Evolutionary conservation across 2,329 filamentous ascomycete genomes (phyloP).

Genomic region (Diaporthe vaccinii): DNA sequence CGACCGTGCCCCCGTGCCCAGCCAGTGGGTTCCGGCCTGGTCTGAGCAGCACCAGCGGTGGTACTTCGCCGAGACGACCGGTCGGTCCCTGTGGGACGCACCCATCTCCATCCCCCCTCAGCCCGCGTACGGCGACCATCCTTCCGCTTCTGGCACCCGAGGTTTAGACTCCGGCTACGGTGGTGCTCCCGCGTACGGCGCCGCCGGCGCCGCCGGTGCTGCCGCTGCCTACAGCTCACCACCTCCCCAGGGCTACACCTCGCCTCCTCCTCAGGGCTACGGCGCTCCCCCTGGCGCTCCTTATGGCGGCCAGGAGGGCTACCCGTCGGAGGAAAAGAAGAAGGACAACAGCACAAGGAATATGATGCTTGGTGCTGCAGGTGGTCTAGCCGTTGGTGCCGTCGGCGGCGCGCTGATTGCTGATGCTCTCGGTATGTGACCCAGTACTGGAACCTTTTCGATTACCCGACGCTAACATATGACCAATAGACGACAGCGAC

Average conservation of each 20-base stretch:
- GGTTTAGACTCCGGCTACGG: conserved; percentile 38
- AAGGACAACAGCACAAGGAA: conserved; percentile 64
- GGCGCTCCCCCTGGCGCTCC: conserved; percentile 28
- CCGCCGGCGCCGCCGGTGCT: conserved; percentile 10
- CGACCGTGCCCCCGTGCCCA: conserved; percentile 60
- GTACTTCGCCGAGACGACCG: conserved; percentile 70
- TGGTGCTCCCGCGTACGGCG: conserved; percentile 2
- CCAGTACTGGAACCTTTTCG: not conserved
- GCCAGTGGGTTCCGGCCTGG: conserved; percentile 69
- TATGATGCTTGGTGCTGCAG: conserved; percentile 70
- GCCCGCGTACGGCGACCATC: conserved; percentile 42
- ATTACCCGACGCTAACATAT: conserved; percentile 43
- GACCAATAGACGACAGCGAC: conserved; percentile 42
- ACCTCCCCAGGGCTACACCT: conserved; percentile 15
- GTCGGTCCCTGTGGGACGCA: conserved; percentile 69
- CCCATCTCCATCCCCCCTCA: conserved; percentile 47
- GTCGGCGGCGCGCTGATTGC: conserved; percentile 70
- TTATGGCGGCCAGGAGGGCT: conserved; percentile 26
- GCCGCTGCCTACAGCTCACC: not conserved
- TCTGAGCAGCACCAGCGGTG: conserved; percentile 67
- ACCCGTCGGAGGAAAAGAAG: conserved; percentile 48
- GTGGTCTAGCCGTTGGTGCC: conserved; percentile 69
- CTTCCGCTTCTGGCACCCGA: conserved; percentile 28
- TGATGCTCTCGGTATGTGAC: conserved; percentile 63
- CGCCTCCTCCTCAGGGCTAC: conserved; percentile 23